These are phyloP conservation scores for Fusarium tupiense DNA, from an alignment of 2,329 filamentous ascomycete genomes.

Conservation along the genomic window DNA sequence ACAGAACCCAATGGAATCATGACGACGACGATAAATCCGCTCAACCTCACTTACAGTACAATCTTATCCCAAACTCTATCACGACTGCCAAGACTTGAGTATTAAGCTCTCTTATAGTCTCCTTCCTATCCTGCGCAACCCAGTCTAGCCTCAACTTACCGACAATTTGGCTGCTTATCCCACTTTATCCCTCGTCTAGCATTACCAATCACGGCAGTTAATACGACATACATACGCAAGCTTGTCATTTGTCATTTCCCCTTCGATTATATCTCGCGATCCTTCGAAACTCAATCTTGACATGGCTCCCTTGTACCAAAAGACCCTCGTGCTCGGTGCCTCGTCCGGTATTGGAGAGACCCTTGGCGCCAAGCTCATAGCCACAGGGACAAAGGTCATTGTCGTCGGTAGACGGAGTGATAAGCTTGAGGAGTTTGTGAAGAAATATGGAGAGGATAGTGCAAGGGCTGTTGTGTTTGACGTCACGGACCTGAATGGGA, in stretches of 20 bases:
- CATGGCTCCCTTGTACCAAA: slow-evolving; percentile 43
- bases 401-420: slow-evolving; percentile 59
- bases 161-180: neutral
- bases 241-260: neutral
- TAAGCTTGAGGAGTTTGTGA: slow-evolving; percentile 59
- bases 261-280: neutral
- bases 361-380: slow-evolving; percentile 52
- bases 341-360: slow-evolving; percentile 44
- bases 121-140: neutral
- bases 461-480: slow-evolving; percentile 55
- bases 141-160: neutral
- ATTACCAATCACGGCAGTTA: neutral
- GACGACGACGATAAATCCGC: neutral
- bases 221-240: neutral
- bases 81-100: neutral
- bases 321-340: slow-evolving; percentile 55
- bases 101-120: neutral
- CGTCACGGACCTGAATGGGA: slow-evolving; percentile 54
- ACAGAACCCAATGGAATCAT: neutral
- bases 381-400: slow-evolving; percentile 56
- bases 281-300: slow-evolving; percentile 9
- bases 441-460: slow-evolving; percentile 51
- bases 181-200: slow-evolving; percentile 6
- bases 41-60: neutral
- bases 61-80: neutral